Evolutionary conservation across 2,329 filamentous ascomycete species (phyloP), one percentile per base, ranked within the genome.

Genomic region (Kalmusia sp.): DNA sequence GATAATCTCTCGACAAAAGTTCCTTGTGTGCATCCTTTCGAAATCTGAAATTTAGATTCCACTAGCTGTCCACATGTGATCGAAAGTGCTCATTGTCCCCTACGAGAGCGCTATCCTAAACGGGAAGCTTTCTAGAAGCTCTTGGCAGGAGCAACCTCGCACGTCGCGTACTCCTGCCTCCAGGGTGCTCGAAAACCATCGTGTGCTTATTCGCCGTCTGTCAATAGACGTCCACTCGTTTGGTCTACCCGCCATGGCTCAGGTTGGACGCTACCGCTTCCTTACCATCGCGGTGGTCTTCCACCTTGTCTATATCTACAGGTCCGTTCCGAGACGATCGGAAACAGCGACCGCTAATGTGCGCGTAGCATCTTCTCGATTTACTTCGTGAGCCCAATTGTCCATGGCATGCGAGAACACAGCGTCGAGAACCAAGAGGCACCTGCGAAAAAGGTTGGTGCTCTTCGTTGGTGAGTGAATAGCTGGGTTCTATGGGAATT

Each of bases 371-470:
- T 98, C 69, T 99, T 99, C 78, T 93, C 97, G 75, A 95, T 98
- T 60, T 98, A 99, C 78, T 99, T 99, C 72, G 92, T 97, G 71
- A 97, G 92, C 73, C 95, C 95, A 19, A 95, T 99, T 64, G 95
- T 98, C 49, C 90, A 89, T 79, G 95, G 95, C 70, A 99, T 99
- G 95, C 86, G 84, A 68, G 84, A 92, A 55, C 93, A 92, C 76
- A 78, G 81, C 39, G 81, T 96, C 31, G 85, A 92, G 54, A 82
- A 87, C 50, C 78, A 84, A 45, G 86, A 88, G 73, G 85, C 93
- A 19, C 95, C 95, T 1, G 93, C 96, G 4, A 91, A 95, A n/a
- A 75, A 87, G 95, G 58, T 82, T 99, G 52, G 90, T 99, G 43
- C 84, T 99, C 24, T 96, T 96, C 73, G 96, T 99, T 67, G 95